Evolutionary conservation across 768 basidiomycete species (phyloP).

Genomic region (Termitomyces eurrhizus): DNA sequence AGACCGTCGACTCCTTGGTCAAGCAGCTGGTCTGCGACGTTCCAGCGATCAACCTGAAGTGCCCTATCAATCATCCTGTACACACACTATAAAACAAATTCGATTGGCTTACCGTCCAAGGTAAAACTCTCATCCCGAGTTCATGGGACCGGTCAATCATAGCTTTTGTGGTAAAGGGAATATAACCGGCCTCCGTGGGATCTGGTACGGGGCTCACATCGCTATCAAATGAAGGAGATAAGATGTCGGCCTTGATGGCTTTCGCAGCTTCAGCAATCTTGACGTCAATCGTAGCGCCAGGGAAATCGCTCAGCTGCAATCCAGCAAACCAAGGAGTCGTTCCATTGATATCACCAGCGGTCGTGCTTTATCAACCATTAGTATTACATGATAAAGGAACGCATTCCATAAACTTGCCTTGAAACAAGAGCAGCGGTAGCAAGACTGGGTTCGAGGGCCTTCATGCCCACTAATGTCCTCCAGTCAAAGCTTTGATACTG

Average conservation of each 20-base stretch:
- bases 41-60: conserved; percentile 56
- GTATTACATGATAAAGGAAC: neutral
- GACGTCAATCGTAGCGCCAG: conserved; percentile 52
- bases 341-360: conserved; percentile 34
- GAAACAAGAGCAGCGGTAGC: conserved; percentile 63
- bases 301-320: conserved; percentile 56
- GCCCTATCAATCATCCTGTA: neutral
- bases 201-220: conserved; percentile 36
- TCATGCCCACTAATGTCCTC: conserved; percentile 72
- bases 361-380: conserved; percentile 30
- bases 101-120: conserved; percentile 62
- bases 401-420: conserved; percentile 36
- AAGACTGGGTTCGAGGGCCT: conserved; percentile 55
- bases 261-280: conserved; percentile 68
- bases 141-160: conserved; percentile 69
- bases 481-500: conserved; percentile 85
- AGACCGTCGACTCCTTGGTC: conserved; percentile 68
- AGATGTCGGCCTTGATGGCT: conserved; percentile 56
- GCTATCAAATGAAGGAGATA: conserved; percentile 56
- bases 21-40: conserved; percentile 56
- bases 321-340: conserved; percentile 70
- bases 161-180: conserved; percentile 57
- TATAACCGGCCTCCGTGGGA: conserved; percentile 38
- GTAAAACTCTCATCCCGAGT: conserved; percentile 59
- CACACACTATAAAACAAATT: neutral